A percentile compares a stretch with the other conserved stretches of the same genome.
These are phyloP conservation scores for Thelephora terrestris DNA, from an alignment of 1,284 basidiomycete species.

Conservation along the genomic window DNA sequence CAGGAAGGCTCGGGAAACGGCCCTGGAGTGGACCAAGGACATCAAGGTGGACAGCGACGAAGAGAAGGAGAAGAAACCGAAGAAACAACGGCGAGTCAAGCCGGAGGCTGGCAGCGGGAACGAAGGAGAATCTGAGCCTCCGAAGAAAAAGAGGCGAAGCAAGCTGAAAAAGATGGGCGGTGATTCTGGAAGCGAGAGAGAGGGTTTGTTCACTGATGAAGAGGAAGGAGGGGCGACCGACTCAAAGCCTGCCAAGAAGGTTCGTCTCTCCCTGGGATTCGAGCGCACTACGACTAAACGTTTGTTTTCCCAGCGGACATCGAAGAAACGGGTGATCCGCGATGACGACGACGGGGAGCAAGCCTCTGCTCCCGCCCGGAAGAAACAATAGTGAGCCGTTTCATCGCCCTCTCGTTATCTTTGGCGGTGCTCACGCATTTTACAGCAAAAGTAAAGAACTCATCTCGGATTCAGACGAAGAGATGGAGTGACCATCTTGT, in stretches of 20 bases:
- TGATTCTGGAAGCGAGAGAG: conserved; percentile 34
- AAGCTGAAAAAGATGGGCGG: conserved; percentile 18
- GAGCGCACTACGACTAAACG: neutral
- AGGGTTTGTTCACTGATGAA: conserved; percentile 56
- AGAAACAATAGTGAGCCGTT: conserved; percentile 62
- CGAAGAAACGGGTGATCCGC: conserved; percentile 63
- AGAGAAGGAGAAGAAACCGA: conserved; percentile 56
- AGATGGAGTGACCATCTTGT: conserved; percentile 32
- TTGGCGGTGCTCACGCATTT: conserved; percentile 3
- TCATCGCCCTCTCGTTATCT: neutral
- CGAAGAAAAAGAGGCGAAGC: conserved; percentile 38
- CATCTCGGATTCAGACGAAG: conserved; percentile 71
- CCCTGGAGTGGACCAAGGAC: conserved; percentile 62
- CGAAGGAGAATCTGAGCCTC: conserved; percentile 30
- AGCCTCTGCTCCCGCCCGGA: conserved; percentile 34
- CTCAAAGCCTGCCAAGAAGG: conserved; percentile 54
- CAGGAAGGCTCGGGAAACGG: conserved; percentile 67
- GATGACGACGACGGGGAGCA: conserved; percentile 69
- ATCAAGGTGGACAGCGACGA: conserved; percentile 65
- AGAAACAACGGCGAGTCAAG: conserved; percentile 37
- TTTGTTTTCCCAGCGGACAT: conserved; percentile 29
- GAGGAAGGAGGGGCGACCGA: conserved; percentile 42
- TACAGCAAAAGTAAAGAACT: conserved; percentile 69
- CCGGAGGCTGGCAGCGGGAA: conserved; percentile 30
- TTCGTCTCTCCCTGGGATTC: conserved; percentile 17